These are phyloP conservation scores for Wallemia mellicola DNA, from an alignment of 1,284 basidiomycete genomes.

Conservation along the genomic window DNA sequence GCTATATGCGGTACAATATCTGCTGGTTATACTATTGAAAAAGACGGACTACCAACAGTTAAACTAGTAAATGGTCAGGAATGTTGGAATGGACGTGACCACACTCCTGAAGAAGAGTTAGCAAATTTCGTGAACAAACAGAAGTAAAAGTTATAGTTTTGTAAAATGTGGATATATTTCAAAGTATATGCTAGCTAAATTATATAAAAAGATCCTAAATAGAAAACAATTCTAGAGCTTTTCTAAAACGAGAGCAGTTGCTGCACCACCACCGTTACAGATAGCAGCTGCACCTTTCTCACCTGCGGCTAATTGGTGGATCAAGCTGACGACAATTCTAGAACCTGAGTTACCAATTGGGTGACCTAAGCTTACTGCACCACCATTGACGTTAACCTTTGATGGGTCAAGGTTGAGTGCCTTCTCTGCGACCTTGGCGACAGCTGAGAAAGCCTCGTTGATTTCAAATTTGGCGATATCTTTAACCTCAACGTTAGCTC, in stretches of 20 bases:
- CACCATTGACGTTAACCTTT: conserved; percentile 17
- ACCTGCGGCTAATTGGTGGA: conserved; percentile 73
- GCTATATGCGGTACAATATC: not conserved
- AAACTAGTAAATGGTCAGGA: not conserved
- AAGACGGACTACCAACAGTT: not conserved
- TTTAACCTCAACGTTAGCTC: conserved; percentile 47
- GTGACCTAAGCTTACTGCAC: conserved; percentile 75
- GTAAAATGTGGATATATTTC: not conserved
- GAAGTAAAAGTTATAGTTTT: not conserved
- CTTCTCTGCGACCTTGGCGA: conserved; percentile 72
- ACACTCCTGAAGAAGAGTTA: not conserved
- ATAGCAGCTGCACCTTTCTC: conserved; percentile 91
- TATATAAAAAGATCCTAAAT: not conserved
- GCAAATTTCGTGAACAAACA: not conserved
- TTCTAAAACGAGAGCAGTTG: conserved; percentile 66
- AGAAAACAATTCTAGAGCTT: conserved; percentile 20
- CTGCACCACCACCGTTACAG: conserved; percentile 89
- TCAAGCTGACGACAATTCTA: conserved; percentile 76
- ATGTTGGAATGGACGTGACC: not conserved
- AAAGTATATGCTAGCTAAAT: not conserved
- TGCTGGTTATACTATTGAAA: not conserved
- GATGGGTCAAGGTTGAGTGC: conserved; percentile 29
- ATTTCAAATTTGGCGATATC: conserved; percentile 86
- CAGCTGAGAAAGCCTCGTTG: conserved; percentile 94
- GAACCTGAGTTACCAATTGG: conserved; percentile 87